Evolutionary conservation across 257 asterid genomes (phyloP).

Genomic region (Solanum chaucha): DNA sequence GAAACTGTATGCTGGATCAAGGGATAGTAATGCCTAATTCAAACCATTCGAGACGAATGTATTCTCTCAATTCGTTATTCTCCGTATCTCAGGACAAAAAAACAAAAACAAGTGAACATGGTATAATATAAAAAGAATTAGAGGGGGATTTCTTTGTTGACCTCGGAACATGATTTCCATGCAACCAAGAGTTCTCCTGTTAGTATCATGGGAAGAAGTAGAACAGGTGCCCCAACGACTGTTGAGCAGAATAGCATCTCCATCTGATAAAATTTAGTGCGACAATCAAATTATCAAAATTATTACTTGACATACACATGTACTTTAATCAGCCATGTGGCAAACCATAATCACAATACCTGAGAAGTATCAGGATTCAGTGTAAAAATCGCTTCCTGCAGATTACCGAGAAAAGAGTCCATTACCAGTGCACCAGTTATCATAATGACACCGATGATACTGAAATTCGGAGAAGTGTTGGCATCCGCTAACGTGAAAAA

Average conservation of each 20-base stretch:
- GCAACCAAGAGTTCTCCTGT: conserved; percentile 72
- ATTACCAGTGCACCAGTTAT: conserved; percentile 71
- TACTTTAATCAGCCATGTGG: not conserved
- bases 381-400: conserved; percentile 88
- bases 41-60: not conserved
- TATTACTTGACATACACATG: not conserved
- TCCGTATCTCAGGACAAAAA: not conserved
- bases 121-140: not conserved
- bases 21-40: not conserved
- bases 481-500: conserved; percentile 88
- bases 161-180: conserved; percentile 76
- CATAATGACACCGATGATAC: conserved; percentile 67
- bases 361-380: conserved; percentile 82
- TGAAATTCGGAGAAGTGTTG: conserved; percentile 78
- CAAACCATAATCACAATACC: conserved; percentile 24
- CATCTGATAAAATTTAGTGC: conserved; percentile 22
- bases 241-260: conserved; percentile 94
- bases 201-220: conserved; percentile 61
- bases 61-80: not conserved
- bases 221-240: conserved; percentile 68
- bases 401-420: conserved; percentile 87
- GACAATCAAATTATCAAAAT: not conserved
- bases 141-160: not conserved
- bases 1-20: not conserved
- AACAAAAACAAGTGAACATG: not conserved